Percentiles rank a stretch among this genome's conserved stretches.
phyloP scores from a whole-genome alignment of 768 basidiomycete genomes.

The Suillus lakei region DNA sequence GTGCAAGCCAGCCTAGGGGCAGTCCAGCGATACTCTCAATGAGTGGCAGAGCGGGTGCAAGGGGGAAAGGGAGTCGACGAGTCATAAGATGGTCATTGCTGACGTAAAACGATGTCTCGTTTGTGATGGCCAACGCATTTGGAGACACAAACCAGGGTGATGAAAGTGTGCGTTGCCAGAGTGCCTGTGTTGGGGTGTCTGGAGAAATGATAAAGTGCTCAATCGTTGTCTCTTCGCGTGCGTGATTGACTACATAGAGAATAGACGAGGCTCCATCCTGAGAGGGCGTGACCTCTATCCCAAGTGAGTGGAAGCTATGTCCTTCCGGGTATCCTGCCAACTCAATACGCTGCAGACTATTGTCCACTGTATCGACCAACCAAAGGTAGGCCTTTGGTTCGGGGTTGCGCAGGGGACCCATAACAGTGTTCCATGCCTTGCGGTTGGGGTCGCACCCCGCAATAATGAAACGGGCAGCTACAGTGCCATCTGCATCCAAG shows the following conservation, averaged over 20 bases:
- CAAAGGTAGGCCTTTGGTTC: conserved; percentile 64
- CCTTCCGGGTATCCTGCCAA: conserved; percentile 56
- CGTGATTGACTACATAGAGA: conserved; percentile 75
- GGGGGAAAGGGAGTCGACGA: conserved; percentile 53
- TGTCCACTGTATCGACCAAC: conserved; percentile 44
- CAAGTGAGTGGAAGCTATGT: conserved; percentile 77
- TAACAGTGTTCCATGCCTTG: conserved; percentile 75
- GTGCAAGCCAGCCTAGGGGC: conserved; percentile 63
- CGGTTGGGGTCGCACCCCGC: conserved; percentile 47
- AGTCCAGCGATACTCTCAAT: conserved; percentile 60
- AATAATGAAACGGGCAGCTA: conserved; percentile 50
- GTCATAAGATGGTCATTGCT: conserved; percentile 76
- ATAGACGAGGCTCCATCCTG: conserved; percentile 51
- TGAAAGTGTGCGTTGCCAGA: conserved; percentile 62
- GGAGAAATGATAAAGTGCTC: conserved; percentile 69
- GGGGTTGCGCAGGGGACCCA: conserved; percentile 71
- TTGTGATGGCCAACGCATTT: conserved; percentile 68
- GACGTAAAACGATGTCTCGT: conserved; percentile 71
- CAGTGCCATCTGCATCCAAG: conserved; percentile 41
- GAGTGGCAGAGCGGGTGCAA: conserved; percentile 57
- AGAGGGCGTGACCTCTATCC: conserved; percentile 62
- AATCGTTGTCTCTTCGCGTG: conserved; percentile 59
- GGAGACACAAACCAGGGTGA: conserved; percentile 65
- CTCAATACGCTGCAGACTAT: conserved; percentile 43
- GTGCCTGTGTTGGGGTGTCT: conserved; percentile 45